Conservation (phyloP, 257 asterid species). For the Jasminum sambac region DNA sequence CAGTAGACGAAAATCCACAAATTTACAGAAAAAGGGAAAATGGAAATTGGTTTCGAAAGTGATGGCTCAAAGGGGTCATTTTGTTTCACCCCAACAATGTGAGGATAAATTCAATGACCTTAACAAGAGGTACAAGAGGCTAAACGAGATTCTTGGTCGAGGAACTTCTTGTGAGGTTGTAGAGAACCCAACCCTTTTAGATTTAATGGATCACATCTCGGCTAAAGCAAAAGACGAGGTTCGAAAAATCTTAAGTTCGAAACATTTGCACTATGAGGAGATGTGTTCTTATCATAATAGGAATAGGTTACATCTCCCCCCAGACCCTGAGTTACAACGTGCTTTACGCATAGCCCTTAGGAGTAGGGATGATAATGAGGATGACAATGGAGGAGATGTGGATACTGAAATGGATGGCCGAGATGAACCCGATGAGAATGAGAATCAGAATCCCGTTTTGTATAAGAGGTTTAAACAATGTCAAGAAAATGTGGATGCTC, state of each 20-base stretch:
- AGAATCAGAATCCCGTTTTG: conserved; percentile 22
- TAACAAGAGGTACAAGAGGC: conserved; percentile 84
- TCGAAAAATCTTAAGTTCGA: conserved; percentile 68
- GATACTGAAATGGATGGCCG: conserved; percentile 50
- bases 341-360: conserved; percentile 66
- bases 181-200: conserved; percentile 69
- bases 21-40: conserved; percentile 71
- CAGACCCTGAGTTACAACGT: conserved; percentile 68
- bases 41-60: conserved; percentile 85
- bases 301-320: conserved; percentile 72
- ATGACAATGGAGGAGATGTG: conserved; percentile 57
- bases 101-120: conserved; percentile 93
- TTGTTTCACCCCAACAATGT: conserved; percentile 88
- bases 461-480: conserved; percentile 34
- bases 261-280: conserved; percentile 88
- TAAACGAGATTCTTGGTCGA: conserved; percentile 80
- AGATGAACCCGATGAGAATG: conserved; percentile 46
- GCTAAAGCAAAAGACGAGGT: conserved; percentile 80
- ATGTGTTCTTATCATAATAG: conserved; percentile 89
- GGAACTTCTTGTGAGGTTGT: conserved; percentile 89
- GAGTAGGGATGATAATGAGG: conserved; percentile 59
- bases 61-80: conserved; percentile 84
- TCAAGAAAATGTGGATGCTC: conserved; percentile 26
- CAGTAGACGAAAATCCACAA: conserved; percentile 44
- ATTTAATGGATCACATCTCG: conserved; percentile 62